Evolutionary conservation across 106 monocot genomes (phyloP), one percentile per base, ranked within the genome.

Genomic region (Ottelia alismoides): DNA sequence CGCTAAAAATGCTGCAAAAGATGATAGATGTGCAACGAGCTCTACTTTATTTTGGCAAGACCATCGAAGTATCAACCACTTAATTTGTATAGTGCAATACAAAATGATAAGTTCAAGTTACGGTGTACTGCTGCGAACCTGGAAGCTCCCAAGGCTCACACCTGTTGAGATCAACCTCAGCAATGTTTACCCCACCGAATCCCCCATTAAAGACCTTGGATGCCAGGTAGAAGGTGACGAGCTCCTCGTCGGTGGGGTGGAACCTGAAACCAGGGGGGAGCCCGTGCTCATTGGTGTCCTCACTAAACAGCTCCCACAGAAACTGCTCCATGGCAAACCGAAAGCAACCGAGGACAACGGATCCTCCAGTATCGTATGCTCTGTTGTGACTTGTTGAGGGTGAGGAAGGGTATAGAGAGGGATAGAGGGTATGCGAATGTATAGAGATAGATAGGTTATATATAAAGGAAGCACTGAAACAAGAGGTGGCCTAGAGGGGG

Each of bases 91-190:
- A 22, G 28, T 52, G 28, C 1, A 52, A 17, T 26, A 52, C 25
- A 27, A 25, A 28, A 25, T 11, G 24, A 52, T 47, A n/a, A 47
- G 47, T 11, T n/a, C n/a, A 47, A 47, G 22, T 22, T 47, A 22
- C 22, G 47, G 47, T 19, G 47, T 19, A 47, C 22, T 19, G 22
- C n/a, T 47, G 2, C 22, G 47, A 22, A 87, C 87, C 87, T 58
- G 96, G 96, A 20, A 98, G 79, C 35, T 89, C 96, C 96, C 96
- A 98, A 1, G 96, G 96, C 62, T 98, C 96, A 44, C 84, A 85
- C 60, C 79, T 62, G 50, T 89, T 89, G 51, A 98, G 89, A 57
- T 89, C 96, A 28, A 98, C 85, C 55, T 98, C 96, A 0, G 68
- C 74, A 58, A 98, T 89, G 25, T 79, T 71, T 2, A 98, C 62